These are phyloP conservation scores for Globisporangium yorkense DNA, from an alignment of 352 stramenopile species.

Conservation along the genomic window DNA sequence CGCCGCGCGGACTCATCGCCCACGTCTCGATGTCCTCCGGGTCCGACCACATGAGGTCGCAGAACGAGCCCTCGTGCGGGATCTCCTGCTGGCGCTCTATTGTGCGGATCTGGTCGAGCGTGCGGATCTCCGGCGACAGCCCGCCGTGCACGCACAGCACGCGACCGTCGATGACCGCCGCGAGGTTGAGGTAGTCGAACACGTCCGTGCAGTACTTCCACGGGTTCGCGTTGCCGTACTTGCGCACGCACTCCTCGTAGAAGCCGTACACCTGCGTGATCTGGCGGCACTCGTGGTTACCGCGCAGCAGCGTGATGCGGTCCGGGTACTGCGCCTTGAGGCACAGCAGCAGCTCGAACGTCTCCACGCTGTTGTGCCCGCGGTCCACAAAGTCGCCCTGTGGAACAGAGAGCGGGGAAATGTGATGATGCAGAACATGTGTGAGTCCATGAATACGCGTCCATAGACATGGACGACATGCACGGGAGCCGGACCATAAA, in stretches of 20 bases:
- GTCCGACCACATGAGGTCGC: constrained; percentile 98
- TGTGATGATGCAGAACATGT: not conserved
- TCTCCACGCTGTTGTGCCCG: constrained; percentile 89
- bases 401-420: not conserved
- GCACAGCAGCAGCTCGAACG: constrained; percentile 83
- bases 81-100: constrained; percentile 97
- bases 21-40: constrained; percentile 92
- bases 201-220: constrained; percentile 96
- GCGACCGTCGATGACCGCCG: constrained; percentile 90
- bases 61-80: constrained; percentile 94
- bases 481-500: constrained; percentile 65
- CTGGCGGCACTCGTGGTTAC: constrained; percentile 91
- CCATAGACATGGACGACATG: too few species aligned
- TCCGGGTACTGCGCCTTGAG: constrained; percentile 86
- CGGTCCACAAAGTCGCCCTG: constrained; percentile 89
- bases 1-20: constrained; percentile 86
- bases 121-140: constrained; percentile 92
- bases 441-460: too few species aligned
- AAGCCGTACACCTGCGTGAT: constrained; percentile 98
- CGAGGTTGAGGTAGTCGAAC: constrained; percentile 95
- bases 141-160: constrained; percentile 94
- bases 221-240: constrained; percentile 95
- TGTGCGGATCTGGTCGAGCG: constrained; percentile 93
- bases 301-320: constrained; percentile 82
- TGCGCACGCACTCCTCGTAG: constrained; percentile 96